Conservation (phyloP, 305 asterid genomes). For the Fraxinus albicans region DNA sequence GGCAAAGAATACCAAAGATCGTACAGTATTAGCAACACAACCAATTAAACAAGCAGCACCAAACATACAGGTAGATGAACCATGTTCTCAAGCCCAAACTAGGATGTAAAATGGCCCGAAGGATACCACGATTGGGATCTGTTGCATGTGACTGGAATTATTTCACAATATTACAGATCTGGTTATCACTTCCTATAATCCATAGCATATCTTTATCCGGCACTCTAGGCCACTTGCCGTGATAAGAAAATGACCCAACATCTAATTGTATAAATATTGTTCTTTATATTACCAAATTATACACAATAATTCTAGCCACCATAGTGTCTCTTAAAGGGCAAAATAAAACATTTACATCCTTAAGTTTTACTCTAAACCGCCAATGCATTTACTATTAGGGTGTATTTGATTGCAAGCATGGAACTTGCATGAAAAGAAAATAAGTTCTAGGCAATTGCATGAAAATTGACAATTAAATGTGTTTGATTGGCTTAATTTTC, state of each 20-base stretch:
- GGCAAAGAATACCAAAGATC: constrained; percentile 24
- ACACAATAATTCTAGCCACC: background rate
- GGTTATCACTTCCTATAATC: constrained; percentile 18
- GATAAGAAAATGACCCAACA: background rate
- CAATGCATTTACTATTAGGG: background rate
- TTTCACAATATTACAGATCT: background rate
- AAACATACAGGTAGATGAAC: constrained; percentile 16
- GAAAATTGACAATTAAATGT: background rate
- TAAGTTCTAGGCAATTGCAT: no score
- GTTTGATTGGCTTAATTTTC: no score
- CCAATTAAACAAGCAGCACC: constrained; percentile 10
- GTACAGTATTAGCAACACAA: constrained; percentile 11
- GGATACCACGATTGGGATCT: background rate
- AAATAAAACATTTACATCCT: background rate
- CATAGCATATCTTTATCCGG: constrained; percentile 7
- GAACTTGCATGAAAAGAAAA: background rate
- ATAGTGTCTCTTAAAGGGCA: background rate
- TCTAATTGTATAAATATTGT: background rate
- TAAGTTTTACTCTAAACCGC: background rate
- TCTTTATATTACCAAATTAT: background rate
- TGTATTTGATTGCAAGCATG: background rate
- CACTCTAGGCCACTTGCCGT: constrained; percentile 6
- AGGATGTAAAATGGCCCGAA: constrained; percentile 9
- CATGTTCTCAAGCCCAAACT: constrained; percentile 14
- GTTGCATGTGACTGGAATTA: constrained; percentile 15